A percentile compares a stretch with the other conserved stretches of the same genome.
phyloP scores from a whole-genome alignment of 129 eudicot species.

The Calendula officinalis region DNA sequence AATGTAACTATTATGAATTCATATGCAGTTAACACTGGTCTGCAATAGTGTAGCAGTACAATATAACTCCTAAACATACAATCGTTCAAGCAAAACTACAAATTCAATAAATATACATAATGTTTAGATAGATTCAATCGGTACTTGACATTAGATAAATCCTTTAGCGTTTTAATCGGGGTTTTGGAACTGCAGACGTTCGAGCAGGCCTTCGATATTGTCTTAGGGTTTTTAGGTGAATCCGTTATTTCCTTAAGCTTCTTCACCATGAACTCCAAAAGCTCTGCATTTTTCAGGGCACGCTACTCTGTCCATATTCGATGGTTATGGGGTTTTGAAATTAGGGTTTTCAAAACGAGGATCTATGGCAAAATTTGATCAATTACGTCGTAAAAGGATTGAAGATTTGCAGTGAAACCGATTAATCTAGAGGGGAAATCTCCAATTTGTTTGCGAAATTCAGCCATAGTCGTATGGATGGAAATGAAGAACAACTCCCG shows the following conservation, averaged over 20 bases:
- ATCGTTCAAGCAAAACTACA: not conserved
- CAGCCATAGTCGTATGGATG: not conserved
- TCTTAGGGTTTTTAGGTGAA: conserved; percentile 41
- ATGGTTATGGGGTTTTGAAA: conserved; percentile 29
- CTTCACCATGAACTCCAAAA: conserved; percentile 53
- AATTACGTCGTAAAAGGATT: not conserved
- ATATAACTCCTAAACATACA: not conserved
- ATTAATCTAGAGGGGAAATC: not conserved
- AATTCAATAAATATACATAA: not conserved
- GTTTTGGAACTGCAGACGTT: conserved; percentile 54
- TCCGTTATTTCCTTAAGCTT: conserved; percentile 60
- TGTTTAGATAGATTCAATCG: not conserved
- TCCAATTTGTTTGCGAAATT: not conserved
- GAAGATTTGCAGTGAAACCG: not conserved
- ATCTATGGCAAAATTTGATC: not conserved
- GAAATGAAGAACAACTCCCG: conserved; percentile 27
- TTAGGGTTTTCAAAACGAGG: not conserved
- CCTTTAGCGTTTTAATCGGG: conserved; percentile 65
- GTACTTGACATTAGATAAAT: conserved; percentile 72
- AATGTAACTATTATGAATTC: not conserved
- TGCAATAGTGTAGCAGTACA: no score
- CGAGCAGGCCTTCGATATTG: conserved; percentile 49
- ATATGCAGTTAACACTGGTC: not conserved
- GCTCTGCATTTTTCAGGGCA: conserved; percentile 66
- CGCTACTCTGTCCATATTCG: conserved; percentile 31